Evolutionary conservation across 495 filamentous ascomycete species (phyloP), one percentile per base, ranked within the genome.

Genomic region (Penicillium fimorum): DNA sequence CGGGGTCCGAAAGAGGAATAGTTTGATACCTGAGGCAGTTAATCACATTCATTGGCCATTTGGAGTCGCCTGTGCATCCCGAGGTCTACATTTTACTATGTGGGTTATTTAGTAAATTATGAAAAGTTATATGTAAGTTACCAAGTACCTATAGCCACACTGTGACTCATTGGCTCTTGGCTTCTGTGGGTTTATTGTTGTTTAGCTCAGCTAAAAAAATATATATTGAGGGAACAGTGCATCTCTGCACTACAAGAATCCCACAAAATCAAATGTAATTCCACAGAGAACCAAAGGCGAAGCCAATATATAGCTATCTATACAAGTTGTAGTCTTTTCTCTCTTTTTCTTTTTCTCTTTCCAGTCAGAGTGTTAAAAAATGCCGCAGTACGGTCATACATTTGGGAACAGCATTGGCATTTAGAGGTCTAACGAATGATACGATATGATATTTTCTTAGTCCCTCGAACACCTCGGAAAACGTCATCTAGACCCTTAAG

Each of bases 1-100:
- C 70, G 70, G 70, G 70, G 56, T 66, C 70, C 67, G 10, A 59
- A 73, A 63, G 32, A 20, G 70, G 70, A 65, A 61, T 65, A 61
- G 63, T 43, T 27, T 43, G 24, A 22, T 30, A 32, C 51, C 59
- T 49, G 30, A 56, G 53, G 41, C 46, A 27, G 3, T n/a, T 5
- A 35, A 22, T 18, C 7, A 18, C 33, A 24, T 48, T 56, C 38
- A 29, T 57, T 24, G 24, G 27, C 18, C 22, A 38, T 38, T 49
- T 8, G 20, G 30, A n/a, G 40, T 18, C 17, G 8, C 10, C 5
- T 43, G 13, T 43, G 10, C 5, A 38, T 38, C 15, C 8, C n/a
- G n/a, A 15, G 8, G 35, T 15, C n/a, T 15, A 15, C 7, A 37
- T 37, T n/a, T 32, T 37, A 13, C 12, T 7, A 33, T 15, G 15